Conservation (phyloP, 1,284 basidiomycete genomes). For the Sparassis latifolia region DNA sequence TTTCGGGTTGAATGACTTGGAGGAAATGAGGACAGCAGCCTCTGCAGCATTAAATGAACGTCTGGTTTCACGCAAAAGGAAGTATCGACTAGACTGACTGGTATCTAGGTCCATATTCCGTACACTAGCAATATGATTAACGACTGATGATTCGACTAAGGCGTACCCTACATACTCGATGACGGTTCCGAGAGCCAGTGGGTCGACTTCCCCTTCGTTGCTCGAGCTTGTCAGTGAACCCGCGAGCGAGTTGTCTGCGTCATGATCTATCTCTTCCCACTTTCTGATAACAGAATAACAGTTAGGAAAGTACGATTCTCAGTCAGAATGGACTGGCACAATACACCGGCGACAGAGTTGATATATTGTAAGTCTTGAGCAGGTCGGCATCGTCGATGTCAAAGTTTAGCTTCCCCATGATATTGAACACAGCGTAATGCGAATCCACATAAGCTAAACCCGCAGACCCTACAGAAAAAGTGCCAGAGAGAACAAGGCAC, state of each 20-base stretch:
- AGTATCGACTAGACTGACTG: slow-evolving; percentile 40
- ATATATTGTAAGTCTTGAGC: slow-evolving; percentile 69
- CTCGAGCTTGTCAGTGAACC: slow-evolving; percentile 48
- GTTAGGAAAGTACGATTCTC: not conserved
- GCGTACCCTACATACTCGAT: slow-evolving; percentile 47
- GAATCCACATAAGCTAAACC: not conserved
- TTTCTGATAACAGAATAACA: slow-evolving; percentile 34
- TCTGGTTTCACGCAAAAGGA: not conserved
- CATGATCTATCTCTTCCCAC: slow-evolving; percentile 80
- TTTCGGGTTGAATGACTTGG: slow-evolving; percentile 96
- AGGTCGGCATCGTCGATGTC: slow-evolving; percentile 68
- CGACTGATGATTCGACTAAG: slow-evolving; percentile 2
- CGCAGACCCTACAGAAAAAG: not conserved
- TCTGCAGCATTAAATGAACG: slow-evolving; percentile 36
- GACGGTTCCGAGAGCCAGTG: slow-evolving; percentile 55
- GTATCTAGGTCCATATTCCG: slow-evolving; percentile 67
- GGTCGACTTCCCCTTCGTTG: slow-evolving; percentile 52
- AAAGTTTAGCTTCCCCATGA: slow-evolving; percentile 52
- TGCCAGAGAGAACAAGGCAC: no score
- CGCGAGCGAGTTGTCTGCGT: slow-evolving; percentile 60
- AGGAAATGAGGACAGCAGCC: slow-evolving; percentile 75
- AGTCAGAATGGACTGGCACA: not conserved
- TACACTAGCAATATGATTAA: slow-evolving; percentile 34
- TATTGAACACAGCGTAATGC: not conserved
- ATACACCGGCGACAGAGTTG: slow-evolving; percentile 63